Evolutionary conservation across 163 green algal genomes (phyloP), one percentile per base, ranked within the genome.

Genomic region (Prototheca cutis): DNA sequence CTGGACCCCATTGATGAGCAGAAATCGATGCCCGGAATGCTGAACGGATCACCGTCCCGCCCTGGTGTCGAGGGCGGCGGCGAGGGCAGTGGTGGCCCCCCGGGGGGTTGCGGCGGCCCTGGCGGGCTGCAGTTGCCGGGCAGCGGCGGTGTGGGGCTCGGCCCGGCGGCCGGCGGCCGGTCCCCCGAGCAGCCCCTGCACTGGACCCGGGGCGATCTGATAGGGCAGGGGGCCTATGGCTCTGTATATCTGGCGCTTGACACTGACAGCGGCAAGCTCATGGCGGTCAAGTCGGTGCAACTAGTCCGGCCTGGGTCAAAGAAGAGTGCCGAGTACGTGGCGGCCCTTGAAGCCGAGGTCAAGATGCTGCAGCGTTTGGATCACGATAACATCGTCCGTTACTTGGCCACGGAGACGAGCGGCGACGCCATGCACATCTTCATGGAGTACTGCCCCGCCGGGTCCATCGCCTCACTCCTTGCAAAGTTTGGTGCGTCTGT

Each of bases 401-500:
- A 90, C 75, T 70, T 92, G 80, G 85, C 86, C 54, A 93, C 83
- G 18, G 81, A 93, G 65, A 71, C 69, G 28, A 86, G 65, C 1
- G 53, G 71, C 0, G 76, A 90, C 6, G 59, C 65, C 28, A 67
- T 96, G 33, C 88, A 96, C 81, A 97, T 99, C 67, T 97, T 99
- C 66, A 74, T 98, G 39, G 93, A 99, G 80, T 97, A 88, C 59
- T 89, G 96, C 18, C 80, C 89, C 1, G 91, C 90, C 17, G 93
- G 93, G 23, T 94, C 87, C 53, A 96, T 99, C 23, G 80, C 87
- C 18, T 84, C 71, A 31, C 66, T 96, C 55, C 76, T 98, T 18
- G 62, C 78, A 34, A 84, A 84, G 34, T 94, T 90, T 74, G 85
- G 80, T 64, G 40, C 32, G 5, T 3, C 17, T 23, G 51, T n/a